phyloP scores from a whole-genome alignment of 352 stramenopile species.

The Stramenopiles sp. region DNA sequence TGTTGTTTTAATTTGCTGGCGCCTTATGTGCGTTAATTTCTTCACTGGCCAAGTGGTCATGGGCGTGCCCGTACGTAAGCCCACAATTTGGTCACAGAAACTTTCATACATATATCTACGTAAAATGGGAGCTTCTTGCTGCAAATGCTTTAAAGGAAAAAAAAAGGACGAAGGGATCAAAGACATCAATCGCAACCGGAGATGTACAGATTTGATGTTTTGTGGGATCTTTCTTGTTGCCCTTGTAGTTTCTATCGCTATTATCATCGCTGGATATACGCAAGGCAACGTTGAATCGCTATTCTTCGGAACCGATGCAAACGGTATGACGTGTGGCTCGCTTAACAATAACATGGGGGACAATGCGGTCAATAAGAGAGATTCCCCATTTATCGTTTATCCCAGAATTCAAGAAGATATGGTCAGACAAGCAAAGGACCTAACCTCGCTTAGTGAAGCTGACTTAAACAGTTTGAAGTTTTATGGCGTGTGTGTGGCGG shows the following conservation, averaged over 20 bases:
- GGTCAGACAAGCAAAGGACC: conserved; percentile 33
- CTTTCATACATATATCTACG: too few relatives aligned
- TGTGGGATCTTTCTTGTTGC: conserved; percentile 42
- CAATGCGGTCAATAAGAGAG: conserved; percentile 25
- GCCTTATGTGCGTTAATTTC: too few relatives aligned
- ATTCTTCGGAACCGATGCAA: conserved; percentile 46
- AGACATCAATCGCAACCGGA: background rate
- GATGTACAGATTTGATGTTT: conserved; percentile 43
- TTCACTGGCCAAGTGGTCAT: too few relatives aligned
- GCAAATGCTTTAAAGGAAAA: conserved; percentile 6
- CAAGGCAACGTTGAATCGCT: conserved; percentile 43
- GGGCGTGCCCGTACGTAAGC: too few relatives aligned
- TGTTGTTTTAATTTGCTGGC: too few relatives aligned
- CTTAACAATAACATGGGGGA: background rate
- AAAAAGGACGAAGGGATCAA: conserved; percentile 2
- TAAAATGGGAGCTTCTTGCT: background rate
- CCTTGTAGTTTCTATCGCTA: conserved; percentile 44
- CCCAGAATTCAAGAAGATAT: conserved; percentile 49
- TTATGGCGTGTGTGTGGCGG: conserved; percentile 42
- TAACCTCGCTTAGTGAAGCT: conserved; percentile 19
- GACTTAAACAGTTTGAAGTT: conserved; percentile 37
- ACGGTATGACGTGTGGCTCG: conserved; percentile 41
- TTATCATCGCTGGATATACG: conserved; percentile 35
- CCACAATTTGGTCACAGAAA: too few relatives aligned
- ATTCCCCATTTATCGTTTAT: conserved; percentile 38